Evolutionary conservation across 805 yeast genomes (phyloP), one percentile per base, ranked within the genome.

Genomic region (Blastobotrys mokoenaii): DNA sequence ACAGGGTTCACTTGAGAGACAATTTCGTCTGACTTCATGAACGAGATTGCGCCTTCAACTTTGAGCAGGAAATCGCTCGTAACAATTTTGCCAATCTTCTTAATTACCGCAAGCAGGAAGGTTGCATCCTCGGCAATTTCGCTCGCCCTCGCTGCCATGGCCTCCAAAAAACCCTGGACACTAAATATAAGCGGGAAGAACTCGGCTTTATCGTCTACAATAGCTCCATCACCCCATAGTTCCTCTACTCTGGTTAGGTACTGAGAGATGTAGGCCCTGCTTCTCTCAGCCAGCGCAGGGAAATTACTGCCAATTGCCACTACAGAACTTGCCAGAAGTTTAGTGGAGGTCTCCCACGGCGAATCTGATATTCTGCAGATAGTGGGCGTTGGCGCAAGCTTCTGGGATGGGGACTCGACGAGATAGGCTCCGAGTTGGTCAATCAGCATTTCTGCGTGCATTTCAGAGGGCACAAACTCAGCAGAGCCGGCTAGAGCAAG

Each of bases 401-500:
- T 53, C 52, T 73, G 79, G 11, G 51, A 52, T 9, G 73, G 72
- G 27, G 73, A 60, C 40, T 72, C 76, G 33, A 66, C 50, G 30
- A 80, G 62, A 52, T 77, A 77, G 12, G 58, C 50, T 5, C 68
- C 60, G 41, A 80, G 66, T 47, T 74, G 72, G 5, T 63, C 61
- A n/a, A 74, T 55, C 30, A 79, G 57, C 8, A 62, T 47, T 11
- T 62, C 55, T 3, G 76, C 80, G 37, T 74, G 75, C 4, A 51
- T 55, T 18, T 58, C 57, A 44, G 64, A 67, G 46, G 58, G 57
- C 45, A 71, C 54, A 30, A 52, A 51, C 2, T 56, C 50, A 5
- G 77, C 67, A 11, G 77, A 64, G 22, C 66, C 66, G 48, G 82
- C 76, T 22, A 82, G 61, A 0, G 86, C 83, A 38, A 74, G 52